These are phyloP conservation scores for Chiua virens DNA, from an alignment of 768 basidiomycete genomes.

Conservation along the genomic window DNA sequence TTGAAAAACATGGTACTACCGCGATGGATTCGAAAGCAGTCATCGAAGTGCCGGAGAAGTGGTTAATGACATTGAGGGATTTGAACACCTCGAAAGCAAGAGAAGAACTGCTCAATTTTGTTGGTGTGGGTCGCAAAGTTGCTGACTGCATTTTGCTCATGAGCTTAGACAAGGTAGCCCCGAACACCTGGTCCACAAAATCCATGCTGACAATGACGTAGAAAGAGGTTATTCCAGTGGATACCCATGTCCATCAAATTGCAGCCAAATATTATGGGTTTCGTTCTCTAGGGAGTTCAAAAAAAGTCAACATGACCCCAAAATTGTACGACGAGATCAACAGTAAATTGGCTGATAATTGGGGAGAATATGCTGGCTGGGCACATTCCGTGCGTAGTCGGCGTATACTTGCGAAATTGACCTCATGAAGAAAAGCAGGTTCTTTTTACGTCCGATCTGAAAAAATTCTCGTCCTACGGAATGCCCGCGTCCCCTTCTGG, in stretches of 20 bases:
- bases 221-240: slow-evolving; percentile 89
- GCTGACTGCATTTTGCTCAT: slow-evolving; percentile 94
- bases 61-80: slow-evolving; percentile 55
- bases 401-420: neutral
- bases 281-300: slow-evolving; percentile 38
- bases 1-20: slow-evolving; percentile 47
- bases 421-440: slow-evolving; percentile 42
- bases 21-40: neutral
- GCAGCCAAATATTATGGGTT: slow-evolving; percentile 77
- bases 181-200: slow-evolving; percentile 1
- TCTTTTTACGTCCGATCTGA: slow-evolving; percentile 73
- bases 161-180: slow-evolving; percentile 81
- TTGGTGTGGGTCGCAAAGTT: slow-evolving; percentile 95
- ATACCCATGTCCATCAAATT: slow-evolving; percentile 94
- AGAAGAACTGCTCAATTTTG: slow-evolving; percentile 72
- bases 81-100: slow-evolving; percentile 59
- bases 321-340: slow-evolving; percentile 76
- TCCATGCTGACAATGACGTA: slow-evolving; percentile 31
- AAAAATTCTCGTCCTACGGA: slow-evolving; percentile 64
- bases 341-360: slow-evolving; percentile 55
- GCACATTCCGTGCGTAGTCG: slow-evolving; percentile 67
- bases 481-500: slow-evolving; percentile 28
- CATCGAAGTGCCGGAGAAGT: slow-evolving; percentile 55
- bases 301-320: slow-evolving; percentile 67
- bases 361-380: slow-evolving; percentile 91